A percentile compares a stretch with the other conserved stretches of the same genome.
Evolutionary conservation across 805 yeast genomes (phyloP).

Genomic region (Clavispora fructus): DNA sequence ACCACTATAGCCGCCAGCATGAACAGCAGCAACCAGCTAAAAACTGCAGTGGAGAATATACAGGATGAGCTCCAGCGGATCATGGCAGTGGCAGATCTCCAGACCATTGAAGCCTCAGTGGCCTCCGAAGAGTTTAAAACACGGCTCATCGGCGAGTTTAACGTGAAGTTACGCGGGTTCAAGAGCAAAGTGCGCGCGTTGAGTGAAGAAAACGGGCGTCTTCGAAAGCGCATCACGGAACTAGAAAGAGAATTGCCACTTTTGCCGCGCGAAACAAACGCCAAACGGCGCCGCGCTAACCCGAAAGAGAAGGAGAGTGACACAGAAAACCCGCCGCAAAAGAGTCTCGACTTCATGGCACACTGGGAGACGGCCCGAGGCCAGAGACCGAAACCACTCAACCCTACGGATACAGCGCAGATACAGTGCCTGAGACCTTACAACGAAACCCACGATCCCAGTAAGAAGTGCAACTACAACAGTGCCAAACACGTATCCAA

Average conservation of each 20-base stretch:
- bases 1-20: slow-evolving; percentile 2
- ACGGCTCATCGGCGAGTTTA: slow-evolving; percentile 11
- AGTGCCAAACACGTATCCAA: too few species aligned
- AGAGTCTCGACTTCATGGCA: too few species aligned
- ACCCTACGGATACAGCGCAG: too few species aligned
- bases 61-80: slow-evolving; percentile 12
- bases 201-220: slow-evolving; percentile 7
- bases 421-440: too few species aligned
- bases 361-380: too few species aligned
- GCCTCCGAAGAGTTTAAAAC: slow-evolving; percentile 5
- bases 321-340: too few species aligned
- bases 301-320: neutral
- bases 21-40: slow-evolving; percentile 11
- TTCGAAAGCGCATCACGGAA: slow-evolving; percentile 1
- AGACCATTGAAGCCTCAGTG: slow-evolving; percentile 1
- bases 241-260: neutral
- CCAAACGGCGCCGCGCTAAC: neutral
- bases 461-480: too few species aligned
- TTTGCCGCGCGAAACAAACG: neutral
- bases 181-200: slow-evolving; percentile 6
- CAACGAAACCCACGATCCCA: too few species aligned
- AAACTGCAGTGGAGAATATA: slow-evolving; percentile 11
- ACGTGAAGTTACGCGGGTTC: slow-evolving; percentile 10
- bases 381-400: too few species aligned
- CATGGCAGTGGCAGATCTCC: slow-evolving; percentile 6